A percentile compares a stretch with the other conserved stretches of the same genome.
These are phyloP conservation scores for Naganishia friedmannii DNA, from an alignment of 768 basidiomycete genomes.

Conservation along the genomic window DNA sequence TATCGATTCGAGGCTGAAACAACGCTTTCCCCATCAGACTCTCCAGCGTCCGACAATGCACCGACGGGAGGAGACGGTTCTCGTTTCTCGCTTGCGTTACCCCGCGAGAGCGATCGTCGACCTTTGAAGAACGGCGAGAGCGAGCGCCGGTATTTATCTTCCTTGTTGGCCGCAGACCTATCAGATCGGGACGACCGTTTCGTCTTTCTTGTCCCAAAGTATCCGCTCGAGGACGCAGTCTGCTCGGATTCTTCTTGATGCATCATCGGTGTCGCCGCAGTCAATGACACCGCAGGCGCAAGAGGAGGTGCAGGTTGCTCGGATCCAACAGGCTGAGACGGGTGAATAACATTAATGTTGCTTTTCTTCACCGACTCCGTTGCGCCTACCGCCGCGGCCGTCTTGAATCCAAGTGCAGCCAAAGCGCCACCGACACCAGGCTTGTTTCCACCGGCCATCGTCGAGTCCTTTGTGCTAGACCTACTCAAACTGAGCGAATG, in stretches of 20 bases:
- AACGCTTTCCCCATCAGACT: conserved; percentile 50
- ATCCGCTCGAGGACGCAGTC: not conserved
- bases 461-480: conserved; percentile 19
- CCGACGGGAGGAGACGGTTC: conserved; percentile 57
- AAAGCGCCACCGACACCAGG: conserved; percentile 51
- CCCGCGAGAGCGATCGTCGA: conserved; percentile 60
- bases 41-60: conserved; percentile 63
- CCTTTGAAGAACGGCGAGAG: conserved; percentile 73
- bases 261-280: conserved; percentile 2
- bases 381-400: conserved; percentile 27
- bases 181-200: not conserved
- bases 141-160: conserved; percentile 50
- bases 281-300: not conserved
- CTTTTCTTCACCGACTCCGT: conserved; percentile 10
- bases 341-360: not conserved
- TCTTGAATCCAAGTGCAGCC: conserved; percentile 53
- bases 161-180: conserved; percentile 12
- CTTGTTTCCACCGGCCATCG: conserved; percentile 36
- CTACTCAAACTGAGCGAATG: conserved; percentile 32
- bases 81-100: conserved; percentile 32
- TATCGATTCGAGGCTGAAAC: conserved; percentile 52
- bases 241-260: conserved; percentile 1
- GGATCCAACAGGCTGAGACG: not conserved
- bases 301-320: not conserved
- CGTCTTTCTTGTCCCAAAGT: conserved; percentile 17